phyloP scores from a whole-genome alignment of 2,329 filamentous ascomycete species.

The Aspergillus fischeri region DNA sequence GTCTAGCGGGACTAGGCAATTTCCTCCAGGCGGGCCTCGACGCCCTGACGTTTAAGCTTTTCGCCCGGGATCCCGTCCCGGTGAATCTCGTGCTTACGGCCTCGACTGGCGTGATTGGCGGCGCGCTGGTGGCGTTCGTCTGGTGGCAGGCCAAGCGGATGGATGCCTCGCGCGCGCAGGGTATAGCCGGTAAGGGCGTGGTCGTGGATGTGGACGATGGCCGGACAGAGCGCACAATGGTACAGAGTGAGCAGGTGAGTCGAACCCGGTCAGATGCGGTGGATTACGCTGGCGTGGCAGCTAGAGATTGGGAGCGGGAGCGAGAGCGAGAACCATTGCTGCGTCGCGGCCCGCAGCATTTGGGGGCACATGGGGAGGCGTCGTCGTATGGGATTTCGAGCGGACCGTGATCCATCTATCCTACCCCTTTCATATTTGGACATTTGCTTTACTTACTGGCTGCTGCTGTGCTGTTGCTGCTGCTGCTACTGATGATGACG shows the following conservation, averaged over 20 bases:
- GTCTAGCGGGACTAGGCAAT: conserved; percentile 76
- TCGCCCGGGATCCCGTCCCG: conserved; percentile 68
- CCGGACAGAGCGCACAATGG: not conserved
- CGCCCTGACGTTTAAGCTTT: conserved; percentile 68
- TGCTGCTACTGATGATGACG: not conserved
- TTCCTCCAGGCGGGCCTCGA: conserved; percentile 80
- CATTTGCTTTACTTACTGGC: too few species aligned
- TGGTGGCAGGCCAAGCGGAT: conserved; percentile 42
- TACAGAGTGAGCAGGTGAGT: too few species aligned
- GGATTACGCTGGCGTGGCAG: conserved; percentile 2
- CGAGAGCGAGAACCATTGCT: conserved; percentile 16
- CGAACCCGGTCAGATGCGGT: not conserved
- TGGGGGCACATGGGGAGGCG: not conserved
- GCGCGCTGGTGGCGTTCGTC: conserved; percentile 65
- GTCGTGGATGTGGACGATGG: not conserved
- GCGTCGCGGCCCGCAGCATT: not conserved
- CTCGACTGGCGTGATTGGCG: conserved; percentile 61
- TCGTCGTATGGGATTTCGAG: not conserved
- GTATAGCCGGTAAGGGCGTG: not conserved
- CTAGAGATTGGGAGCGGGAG: conserved; percentile 15
- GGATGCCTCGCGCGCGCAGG: not conserved
- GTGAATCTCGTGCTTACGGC: conserved; percentile 68
- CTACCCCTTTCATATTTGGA: not conserved
- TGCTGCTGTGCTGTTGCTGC: too few species aligned
- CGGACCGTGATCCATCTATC: not conserved